phyloP scores from a whole-genome alignment of 768 basidiomycete genomes.

The Gymnopilus dilepis region DNA sequence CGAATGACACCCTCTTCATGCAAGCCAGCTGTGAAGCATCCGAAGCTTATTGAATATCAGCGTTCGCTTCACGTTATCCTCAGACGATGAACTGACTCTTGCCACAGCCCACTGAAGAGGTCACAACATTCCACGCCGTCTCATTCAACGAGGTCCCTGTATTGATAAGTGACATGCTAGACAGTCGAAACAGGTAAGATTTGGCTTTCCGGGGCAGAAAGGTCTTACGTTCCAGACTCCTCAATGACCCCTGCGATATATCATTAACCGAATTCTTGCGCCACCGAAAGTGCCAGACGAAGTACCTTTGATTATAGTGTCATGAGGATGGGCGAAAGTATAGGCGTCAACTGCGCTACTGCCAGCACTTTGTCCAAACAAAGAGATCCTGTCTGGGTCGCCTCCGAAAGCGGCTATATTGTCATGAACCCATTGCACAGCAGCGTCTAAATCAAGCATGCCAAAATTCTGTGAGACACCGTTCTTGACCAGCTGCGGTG shows the following conservation, averaged over 20 bases:
- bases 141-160: constrained; percentile 23
- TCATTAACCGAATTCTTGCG: background rate
- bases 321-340: constrained; percentile 38
- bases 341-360: constrained; percentile 39
- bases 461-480: constrained; percentile 42
- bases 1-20: constrained; percentile 39
- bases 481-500: constrained; percentile 37
- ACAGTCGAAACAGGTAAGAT: no score
- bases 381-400: constrained; percentile 41
- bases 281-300: constrained; percentile 14
- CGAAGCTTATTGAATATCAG: constrained; percentile 16
- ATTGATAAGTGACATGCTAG: constrained; percentile 21
- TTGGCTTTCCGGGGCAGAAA: background rate
- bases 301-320: constrained; percentile 36
- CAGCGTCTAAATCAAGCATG: constrained; percentile 43
- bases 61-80: background rate
- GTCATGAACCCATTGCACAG: constrained; percentile 51
- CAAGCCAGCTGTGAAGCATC: constrained; percentile 39
- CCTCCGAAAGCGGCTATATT: constrained; percentile 54
- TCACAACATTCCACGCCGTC: constrained; percentile 37
- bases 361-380: constrained; percentile 46
- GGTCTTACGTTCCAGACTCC: constrained; percentile 40
- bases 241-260: constrained; percentile 35
- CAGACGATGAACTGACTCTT: constrained; percentile 24
- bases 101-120: constrained; percentile 38